A percentile compares a stretch with the other conserved stretches of the same genome.
Evolutionary conservation across 495 filamentous ascomycete genomes (phyloP).

Genomic region (Lophiotrema nucula): DNA sequence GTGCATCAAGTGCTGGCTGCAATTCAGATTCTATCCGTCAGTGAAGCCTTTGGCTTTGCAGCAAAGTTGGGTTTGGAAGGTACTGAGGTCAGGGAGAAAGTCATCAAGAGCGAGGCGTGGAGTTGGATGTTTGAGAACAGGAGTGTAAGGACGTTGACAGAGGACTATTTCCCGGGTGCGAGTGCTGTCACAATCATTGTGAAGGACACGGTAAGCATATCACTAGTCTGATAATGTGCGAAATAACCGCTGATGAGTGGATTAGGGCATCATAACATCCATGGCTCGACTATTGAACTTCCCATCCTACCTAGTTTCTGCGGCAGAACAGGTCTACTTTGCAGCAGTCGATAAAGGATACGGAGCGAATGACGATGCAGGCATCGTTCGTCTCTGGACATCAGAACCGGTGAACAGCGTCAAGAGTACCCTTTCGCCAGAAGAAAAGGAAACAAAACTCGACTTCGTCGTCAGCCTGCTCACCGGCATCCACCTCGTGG

Average conservation of each 20-base stretch:
- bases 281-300: slow-evolving; percentile 60
- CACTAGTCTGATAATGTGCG: not conserved
- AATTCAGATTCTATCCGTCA: slow-evolving; percentile 69
- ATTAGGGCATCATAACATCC: slow-evolving; percentile 68
- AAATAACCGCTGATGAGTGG: slow-evolving; percentile 6
- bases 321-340: slow-evolving; percentile 69
- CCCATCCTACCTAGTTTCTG: slow-evolving; percentile 67
- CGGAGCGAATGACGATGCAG: slow-evolving; percentile 66
- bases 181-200: slow-evolving; percentile 74
- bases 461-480: slow-evolving; percentile 60
- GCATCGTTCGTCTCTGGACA: slow-evolving; percentile 64
- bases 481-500: slow-evolving; percentile 62
- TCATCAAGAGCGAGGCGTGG: slow-evolving; percentile 61
- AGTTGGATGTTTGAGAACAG: slow-evolving; percentile 85
- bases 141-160: slow-evolving; percentile 64
- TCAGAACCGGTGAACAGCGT: slow-evolving; percentile 45
- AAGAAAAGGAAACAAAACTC: slow-evolving; percentile 42
- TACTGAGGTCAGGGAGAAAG: slow-evolving; percentile 51
- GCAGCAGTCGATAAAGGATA: slow-evolving; percentile 59
- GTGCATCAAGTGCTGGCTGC: slow-evolving; percentile 79
- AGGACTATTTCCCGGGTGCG: slow-evolving; percentile 61
- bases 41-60: slow-evolving; percentile 73
- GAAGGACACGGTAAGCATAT: slow-evolving; percentile 64
- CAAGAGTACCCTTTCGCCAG: slow-evolving; percentile 31
- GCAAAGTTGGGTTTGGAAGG: slow-evolving; percentile 66